Evolutionary conservation across 495 filamentous ascomycete species (phyloP).

Genomic region (Trypethelium eluteriae): DNA sequence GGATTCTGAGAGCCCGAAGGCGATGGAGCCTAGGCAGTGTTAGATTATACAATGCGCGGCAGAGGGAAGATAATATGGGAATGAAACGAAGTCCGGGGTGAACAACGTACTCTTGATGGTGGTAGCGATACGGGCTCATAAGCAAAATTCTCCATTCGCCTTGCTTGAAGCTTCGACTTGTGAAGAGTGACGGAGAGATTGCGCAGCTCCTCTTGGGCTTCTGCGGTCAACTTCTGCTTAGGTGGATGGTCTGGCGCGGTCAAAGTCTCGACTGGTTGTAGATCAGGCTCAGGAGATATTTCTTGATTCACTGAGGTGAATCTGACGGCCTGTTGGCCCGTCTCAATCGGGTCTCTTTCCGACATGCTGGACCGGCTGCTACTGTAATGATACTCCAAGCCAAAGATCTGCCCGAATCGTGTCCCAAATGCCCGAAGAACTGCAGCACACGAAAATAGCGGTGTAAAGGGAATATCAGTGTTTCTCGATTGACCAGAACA

Average conservation of each 20-base stretch:
- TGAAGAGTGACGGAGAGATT: constrained; percentile 65
- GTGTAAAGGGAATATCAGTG: too few species aligned
- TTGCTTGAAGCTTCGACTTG: constrained; percentile 66
- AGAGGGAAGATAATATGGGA: constrained; percentile 25
- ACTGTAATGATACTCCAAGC: neutral
- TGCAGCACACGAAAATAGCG: neutral
- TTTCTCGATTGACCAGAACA: too few species aligned
- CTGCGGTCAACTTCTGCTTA: constrained; percentile 37
- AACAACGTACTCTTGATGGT: constrained; percentile 65
- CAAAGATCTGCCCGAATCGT: neutral
- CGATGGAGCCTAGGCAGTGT: constrained; percentile 42
- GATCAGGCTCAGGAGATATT: constrained; percentile 52
- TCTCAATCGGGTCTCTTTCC: neutral
- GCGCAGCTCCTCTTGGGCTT: constrained; percentile 58
- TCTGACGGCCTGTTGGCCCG: constrained; percentile 47
- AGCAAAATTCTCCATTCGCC: constrained; percentile 72
- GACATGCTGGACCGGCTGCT: neutral
- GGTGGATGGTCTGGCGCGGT: constrained; percentile 32
- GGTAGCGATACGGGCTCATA: constrained; percentile 85
- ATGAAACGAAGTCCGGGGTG: constrained; percentile 19
- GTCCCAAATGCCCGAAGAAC: neutral
- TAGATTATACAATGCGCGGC: neutral
- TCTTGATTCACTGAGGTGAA: constrained; percentile 76
- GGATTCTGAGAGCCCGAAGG: constrained; percentile 33
- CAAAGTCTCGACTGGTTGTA: constrained; percentile 32